Evolutionary conservation across 108 stramenopile genomes (phyloP).

Genomic region (Nitzschia sp.): DNA sequence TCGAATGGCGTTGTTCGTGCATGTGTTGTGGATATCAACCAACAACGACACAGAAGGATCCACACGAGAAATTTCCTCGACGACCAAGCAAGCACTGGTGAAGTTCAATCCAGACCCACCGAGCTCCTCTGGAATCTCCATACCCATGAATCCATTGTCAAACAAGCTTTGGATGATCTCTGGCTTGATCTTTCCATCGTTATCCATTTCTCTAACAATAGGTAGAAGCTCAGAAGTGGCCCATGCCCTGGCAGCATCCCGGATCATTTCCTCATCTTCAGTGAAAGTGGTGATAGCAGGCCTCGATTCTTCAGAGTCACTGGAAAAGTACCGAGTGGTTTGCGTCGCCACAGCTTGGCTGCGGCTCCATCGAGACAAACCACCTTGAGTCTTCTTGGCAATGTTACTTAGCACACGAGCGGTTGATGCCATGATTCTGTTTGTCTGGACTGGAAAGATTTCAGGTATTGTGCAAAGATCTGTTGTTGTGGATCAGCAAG

Average conservation of each 20-base stretch:
- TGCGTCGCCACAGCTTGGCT: too few species aligned
- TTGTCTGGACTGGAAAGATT: too few species aligned
- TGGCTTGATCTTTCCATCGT: conserved; percentile 61
- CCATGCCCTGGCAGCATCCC: conserved; percentile 65
- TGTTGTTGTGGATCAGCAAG: too few species aligned
- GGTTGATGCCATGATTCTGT: too few species aligned
- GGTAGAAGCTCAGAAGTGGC: conserved; percentile 71
- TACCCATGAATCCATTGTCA: conserved; percentile 89
- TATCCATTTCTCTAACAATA: conserved; percentile 88
- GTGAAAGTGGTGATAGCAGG: conserved; percentile 61
- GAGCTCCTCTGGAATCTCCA: conserved; percentile 81
- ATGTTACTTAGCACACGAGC: too few species aligned
- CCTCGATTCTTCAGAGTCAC: too few species aligned
- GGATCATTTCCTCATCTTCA: conserved; percentile 77
- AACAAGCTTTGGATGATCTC: conserved; percentile 73
- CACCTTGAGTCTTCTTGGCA: too few species aligned
- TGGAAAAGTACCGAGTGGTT: too few species aligned
- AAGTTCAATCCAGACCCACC: conserved; percentile 87
- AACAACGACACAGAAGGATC: conserved; percentile 90
- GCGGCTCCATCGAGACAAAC: too few species aligned
- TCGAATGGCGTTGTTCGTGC: conserved; percentile 91
- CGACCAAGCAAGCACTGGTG: conserved; percentile 84
- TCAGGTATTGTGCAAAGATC: too few species aligned
- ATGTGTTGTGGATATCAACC: conserved; percentile 95
- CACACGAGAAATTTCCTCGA: conserved; percentile 91